phyloP scores from a whole-genome alignment of 1,284 basidiomycete genomes.

The Naganishia cerealis region DNA sequence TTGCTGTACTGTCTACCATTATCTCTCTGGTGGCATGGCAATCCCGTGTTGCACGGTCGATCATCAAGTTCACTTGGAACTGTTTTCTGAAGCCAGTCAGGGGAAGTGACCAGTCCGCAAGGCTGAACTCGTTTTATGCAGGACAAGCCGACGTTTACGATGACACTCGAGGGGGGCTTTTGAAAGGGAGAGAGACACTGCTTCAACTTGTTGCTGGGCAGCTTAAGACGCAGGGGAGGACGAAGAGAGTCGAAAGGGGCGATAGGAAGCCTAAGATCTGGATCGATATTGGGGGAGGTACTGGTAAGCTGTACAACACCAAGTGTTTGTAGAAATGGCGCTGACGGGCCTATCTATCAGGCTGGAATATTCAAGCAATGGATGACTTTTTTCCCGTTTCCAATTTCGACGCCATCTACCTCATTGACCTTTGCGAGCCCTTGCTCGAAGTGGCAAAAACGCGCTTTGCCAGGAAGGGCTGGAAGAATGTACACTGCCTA shows the following conservation, averaged over 20 bases:
- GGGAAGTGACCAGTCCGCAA: constrained; percentile 46
- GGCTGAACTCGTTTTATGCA: constrained; percentile 61
- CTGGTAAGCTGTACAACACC: constrained; percentile 55
- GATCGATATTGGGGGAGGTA: constrained; percentile 81
- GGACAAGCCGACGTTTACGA: constrained; percentile 73
- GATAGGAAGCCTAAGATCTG: constrained; percentile 59
- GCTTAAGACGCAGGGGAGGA: constrained; percentile 57
- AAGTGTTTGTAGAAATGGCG: background rate
- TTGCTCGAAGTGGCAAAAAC: constrained; percentile 69
- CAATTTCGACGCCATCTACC: constrained; percentile 70
- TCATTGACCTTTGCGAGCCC: constrained; percentile 73
- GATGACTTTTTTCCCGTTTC: constrained; percentile 66
- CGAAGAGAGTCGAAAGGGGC: background rate
- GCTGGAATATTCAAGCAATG: constrained; percentile 78
- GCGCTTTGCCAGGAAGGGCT: constrained; percentile 68
- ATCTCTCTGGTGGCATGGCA: constrained; percentile 12
- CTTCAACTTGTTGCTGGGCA: constrained; percentile 68
- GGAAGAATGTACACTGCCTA: constrained; percentile 72
- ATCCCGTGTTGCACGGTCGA: constrained; percentile 7
- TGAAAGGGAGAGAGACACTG: constrained; percentile 72
- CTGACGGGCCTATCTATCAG: constrained; percentile 43
- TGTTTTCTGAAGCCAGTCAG: constrained; percentile 56
- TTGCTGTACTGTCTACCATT: constrained; percentile 6
- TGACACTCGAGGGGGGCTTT: constrained; percentile 61
- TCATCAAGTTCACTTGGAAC: constrained; percentile 50